Evolutionary conservation across 768 basidiomycete genomes (phyloP), one percentile per base, ranked within the genome.

Genomic region (Sporobolomyces pararoseus): DNA sequence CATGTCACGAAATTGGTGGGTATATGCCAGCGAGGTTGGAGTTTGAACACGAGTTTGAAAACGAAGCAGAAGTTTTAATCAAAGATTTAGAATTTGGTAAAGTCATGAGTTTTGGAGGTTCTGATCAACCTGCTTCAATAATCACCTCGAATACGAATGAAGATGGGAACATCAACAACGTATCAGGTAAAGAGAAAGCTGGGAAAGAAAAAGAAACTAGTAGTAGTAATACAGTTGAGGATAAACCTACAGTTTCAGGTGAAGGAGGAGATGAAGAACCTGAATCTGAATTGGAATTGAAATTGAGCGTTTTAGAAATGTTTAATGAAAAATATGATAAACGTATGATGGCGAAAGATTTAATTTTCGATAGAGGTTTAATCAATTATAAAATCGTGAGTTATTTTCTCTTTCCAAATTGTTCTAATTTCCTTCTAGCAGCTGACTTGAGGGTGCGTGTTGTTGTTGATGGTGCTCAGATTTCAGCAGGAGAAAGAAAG

Each of bases 21-120:
- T 98, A 88, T 81, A 88, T 99, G 77, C 95, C 95, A 13, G 95
- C 95, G 21, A 87, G 95, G n/a, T 84, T 99, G 42, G 95, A 99
- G 79, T 99, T 99, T 78, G 95, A 99, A 78, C 93, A 94, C 75
- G 95, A 99, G 79, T 81, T 91, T 7, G 94, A 97, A 77, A 96
- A 99, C 78, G 95, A 99, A 60, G 95, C 95, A 0, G 95, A 99
- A 78, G 88, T 94, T 76, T 80, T 91, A 3, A 88, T 97, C 72
- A 98, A 97, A 80, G 92, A 97, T 78, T 83, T 99, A 72, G 94
- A 98, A 78, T 97, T 97, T 75, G 95, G 91, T 2, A 81, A 93
- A n/a, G 91, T 91, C 69, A 82, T 85, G 27, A 84, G 86, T 37
- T 95, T 86, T 77, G 93, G 89, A 2, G 96, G 95, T 3, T 90